Evolutionary conservation across 495 filamentous ascomycete genomes (phyloP), one percentile per base, ranked within the genome.

Genomic region (Aspergillus carlsbadensis): DNA sequence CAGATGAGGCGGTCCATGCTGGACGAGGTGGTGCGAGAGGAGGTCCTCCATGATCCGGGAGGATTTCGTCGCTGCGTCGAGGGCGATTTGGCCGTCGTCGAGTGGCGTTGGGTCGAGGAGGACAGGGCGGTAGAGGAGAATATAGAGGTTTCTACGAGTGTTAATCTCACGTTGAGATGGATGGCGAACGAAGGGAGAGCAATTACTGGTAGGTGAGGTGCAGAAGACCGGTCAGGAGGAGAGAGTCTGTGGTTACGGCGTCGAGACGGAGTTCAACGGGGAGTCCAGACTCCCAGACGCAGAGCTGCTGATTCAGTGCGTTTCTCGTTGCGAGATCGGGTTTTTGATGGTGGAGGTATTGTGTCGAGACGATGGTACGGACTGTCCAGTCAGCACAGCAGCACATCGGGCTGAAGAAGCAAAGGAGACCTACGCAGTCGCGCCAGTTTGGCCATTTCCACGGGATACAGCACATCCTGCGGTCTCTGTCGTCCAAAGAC

Each of bases 21-120:
- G 72, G 11, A 78, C 72, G 2, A 76, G 60, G 34, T 76, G 71
- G 33, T 76, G 66, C n/a, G 75, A 75, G 2, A 77, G 69, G 60
- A 79, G 70, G 40, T 78, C 76, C 35, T 79, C 77, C 1, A 76
- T 58, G 24, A 79, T 78, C 0, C 74, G 63, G 0, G 74, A 77
- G 54, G 69, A 74, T 41, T 66, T 66, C 10, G 70, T 74, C 14
- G 77, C 75, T 11, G 75, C 77, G 39, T 78, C 70, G 2, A 79
- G 57, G 3, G 74, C 74, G 2, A 73, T 52, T 34, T 69, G 70
- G 0, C 74, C 72, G 40, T 67, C 26, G 15, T 49, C 40, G 1
- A 41, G 6, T 3, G 37, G 37, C 18, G 66, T 62, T 0, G 69
- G 65, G 22, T 71, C 60, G 5, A 75, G 42, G 41, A 73, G 71